Base-by-base conservation (phyloP, 495 filamentous ascomycete genomes). In the Xylaria sp. region DNA sequence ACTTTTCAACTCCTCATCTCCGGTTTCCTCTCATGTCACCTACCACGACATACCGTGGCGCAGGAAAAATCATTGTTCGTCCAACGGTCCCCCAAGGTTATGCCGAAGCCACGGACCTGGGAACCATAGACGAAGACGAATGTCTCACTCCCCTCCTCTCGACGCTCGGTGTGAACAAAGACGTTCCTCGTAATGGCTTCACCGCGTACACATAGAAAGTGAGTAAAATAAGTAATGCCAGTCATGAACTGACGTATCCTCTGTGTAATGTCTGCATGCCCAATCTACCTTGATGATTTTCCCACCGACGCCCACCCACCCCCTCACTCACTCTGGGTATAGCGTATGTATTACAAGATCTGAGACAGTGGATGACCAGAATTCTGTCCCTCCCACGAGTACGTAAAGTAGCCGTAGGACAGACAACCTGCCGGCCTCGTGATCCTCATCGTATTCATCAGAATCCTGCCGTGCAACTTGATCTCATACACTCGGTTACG, bases 101-200 rank as follows among this genome's bases (percentile, higher is more conserved):
- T 69, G 75, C 77, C 77, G 67, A 71, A 73, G 67, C 77, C 77
- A 78, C 69, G 77, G 77, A 48, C 69, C 66, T 72, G 77, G 77
- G 73, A 78, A 55, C 64, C 64, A 2, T 21, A 41, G 43, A 15
- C 12, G 59, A 62, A 15, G 59, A 43, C n/a, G 21, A 8, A 24
- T 62, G 59, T 62, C 59, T 62, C 59, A 43, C 21, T 8, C n/a
- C 35, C 58, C 6, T 5, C 35, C 35, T n/a, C 59, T 43, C 59
- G 15, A 43, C 33, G 50, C 50, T 41, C 62, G 62, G 44, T 46
- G 62, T 65, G 62, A 1, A 24, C 62, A 15, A 46, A 43, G 62
- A 37, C 12, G 31, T 33, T 33, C 53, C 66, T 61, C 66, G 53
- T 68, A 26, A 65, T 35, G 64, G 43, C 59, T 62, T 62, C 57